phyloP scores from a whole-genome alignment of 192 early-diverging fungal genomes.

The Gonapodya prolifera region DNA sequence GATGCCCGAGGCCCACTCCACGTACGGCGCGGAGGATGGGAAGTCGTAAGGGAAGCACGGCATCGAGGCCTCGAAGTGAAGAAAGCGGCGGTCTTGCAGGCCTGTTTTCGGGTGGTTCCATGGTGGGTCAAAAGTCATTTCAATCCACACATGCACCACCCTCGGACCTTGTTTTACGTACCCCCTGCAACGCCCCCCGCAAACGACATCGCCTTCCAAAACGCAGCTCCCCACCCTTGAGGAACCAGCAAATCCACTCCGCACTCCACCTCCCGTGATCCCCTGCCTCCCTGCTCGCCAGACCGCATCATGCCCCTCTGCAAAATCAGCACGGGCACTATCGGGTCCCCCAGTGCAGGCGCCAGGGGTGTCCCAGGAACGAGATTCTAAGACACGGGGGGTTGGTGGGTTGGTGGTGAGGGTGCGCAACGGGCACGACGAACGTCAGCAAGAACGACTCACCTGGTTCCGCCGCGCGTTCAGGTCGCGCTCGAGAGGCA shows the following conservation, averaged over 20 bases:
- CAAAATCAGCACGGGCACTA: slow-evolving; percentile 68
- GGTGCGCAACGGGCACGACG: not conserved
- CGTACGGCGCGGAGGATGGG: slow-evolving; percentile 59
- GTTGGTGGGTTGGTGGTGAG: not conserved
- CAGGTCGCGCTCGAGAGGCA: slow-evolving; percentile 37
- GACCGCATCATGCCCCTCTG: slow-evolving; percentile 43
- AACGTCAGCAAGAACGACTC: not conserved
- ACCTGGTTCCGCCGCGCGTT: slow-evolving; percentile 32
- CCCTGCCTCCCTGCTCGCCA: slow-evolving; percentile 17
- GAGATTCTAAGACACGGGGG: slow-evolving; percentile 25
- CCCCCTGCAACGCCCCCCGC: slow-evolving; percentile 64
- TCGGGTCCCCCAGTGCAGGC: slow-evolving; percentile 35
- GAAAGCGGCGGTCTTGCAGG: slow-evolving; percentile 48
- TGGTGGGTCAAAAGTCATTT: too few relatives aligned
- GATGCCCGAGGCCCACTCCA: slow-evolving; percentile 23
- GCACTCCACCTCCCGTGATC: slow-evolving; percentile 29
- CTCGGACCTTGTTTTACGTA: not conserved
- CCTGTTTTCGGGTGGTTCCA: slow-evolving; percentile 36
- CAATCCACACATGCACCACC: not conserved
- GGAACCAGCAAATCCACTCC: slow-evolving; percentile 79
- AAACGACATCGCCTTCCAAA: slow-evolving; percentile 82
- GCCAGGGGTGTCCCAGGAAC: slow-evolving; percentile 59
- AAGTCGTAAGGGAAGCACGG: slow-evolving; percentile 76
- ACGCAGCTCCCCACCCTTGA: slow-evolving; percentile 64
- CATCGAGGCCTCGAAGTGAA: slow-evolving; percentile 64